Evolutionary conservation across 176 grass and related monocot genomes (phyloP).

Genomic region (Phoenix dactylifera): DNA sequence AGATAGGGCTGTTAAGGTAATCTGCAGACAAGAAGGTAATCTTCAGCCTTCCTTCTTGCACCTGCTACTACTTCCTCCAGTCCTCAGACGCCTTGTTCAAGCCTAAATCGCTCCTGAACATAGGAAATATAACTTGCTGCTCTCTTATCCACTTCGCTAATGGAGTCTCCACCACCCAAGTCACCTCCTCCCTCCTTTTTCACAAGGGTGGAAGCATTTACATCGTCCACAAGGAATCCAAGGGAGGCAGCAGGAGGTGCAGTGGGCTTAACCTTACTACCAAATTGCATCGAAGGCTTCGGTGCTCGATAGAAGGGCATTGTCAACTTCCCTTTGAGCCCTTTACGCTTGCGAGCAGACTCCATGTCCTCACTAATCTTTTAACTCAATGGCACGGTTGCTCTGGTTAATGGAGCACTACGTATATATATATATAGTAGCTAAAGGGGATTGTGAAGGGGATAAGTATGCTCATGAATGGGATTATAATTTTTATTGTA

Average conservation of each 20-base stretch:
- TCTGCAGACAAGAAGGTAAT: no score
- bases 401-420: no score
- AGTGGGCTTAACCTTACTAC: slow-evolving; percentile 1
- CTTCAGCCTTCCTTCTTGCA: no score
- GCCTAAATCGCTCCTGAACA: slow-evolving; percentile 18
- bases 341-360: slow-evolving; percentile 17
- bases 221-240: no score
- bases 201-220: no score
- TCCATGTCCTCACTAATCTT: slow-evolving; percentile 1
- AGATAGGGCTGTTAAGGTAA: no score
- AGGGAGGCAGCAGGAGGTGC: not conserved
- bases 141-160: slow-evolving; percentile 15
- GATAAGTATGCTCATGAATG: no score
- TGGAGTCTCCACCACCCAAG: not conserved
- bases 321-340: slow-evolving; percentile 12
- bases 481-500: no score
- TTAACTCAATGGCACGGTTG: no score
- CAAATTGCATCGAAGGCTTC: slow-evolving; percentile 8
- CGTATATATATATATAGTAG: no score
- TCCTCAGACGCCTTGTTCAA: not conserved
- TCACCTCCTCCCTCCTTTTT: slow-evolving; percentile 13
- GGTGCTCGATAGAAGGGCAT: slow-evolving; percentile 19
- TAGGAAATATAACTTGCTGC: slow-evolving; percentile 14
- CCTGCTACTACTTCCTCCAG: no score
- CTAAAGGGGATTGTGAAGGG: no score